Evolutionary conservation across 805 yeast species (phyloP), one percentile per base, ranked within the genome.

Genomic region (Alloascoidea hylecoeti): DNA sequence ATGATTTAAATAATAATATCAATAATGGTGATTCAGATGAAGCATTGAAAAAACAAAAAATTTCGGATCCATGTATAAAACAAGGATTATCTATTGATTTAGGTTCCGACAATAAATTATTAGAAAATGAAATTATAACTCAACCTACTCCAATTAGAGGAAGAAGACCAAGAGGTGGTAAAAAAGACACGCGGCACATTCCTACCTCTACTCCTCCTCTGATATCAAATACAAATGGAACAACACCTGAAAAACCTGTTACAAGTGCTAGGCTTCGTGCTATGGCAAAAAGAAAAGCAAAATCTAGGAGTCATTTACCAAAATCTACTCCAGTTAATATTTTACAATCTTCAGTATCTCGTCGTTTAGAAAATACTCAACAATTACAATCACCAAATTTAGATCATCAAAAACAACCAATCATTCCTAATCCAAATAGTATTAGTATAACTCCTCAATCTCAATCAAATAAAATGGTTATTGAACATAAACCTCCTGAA

Each of bases 261-360:
- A 23, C 30, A 23, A 23, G 30, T 23, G 30, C 94, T 0, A 72
- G 96, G 54, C 70, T 86, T 66, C 72, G 84, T 43, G 97, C 96
- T 1, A 75, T 89, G 83, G 95, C 95, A n/a, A 80, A 81, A 49
- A 70, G 97, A 50, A 77, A 79, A 51, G 92, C 94, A 3, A 84
- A 81, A 52, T 76, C 73, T 38, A 75, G 71, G 46, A 56, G 68
- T 5, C 60, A 62, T 5, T 57, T 66, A 4, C 56, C 56, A 16
- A 70, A 66, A 47, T 52, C 55, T 3, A 52, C 57, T 34, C 71
- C 80, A 0, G 74, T 80, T 1, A 89, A 81, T 52, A 57, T 81
- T 5, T 74, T 86, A 1, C 82, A 78, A 51, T 73, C 82, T 47
- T 74, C 85, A 0, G 66, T 80, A 1, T 74, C 84, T 2, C 52